Base-by-base conservation (phyloP, 306 rosid genomes). In the Prunus kanzakura region DNA sequence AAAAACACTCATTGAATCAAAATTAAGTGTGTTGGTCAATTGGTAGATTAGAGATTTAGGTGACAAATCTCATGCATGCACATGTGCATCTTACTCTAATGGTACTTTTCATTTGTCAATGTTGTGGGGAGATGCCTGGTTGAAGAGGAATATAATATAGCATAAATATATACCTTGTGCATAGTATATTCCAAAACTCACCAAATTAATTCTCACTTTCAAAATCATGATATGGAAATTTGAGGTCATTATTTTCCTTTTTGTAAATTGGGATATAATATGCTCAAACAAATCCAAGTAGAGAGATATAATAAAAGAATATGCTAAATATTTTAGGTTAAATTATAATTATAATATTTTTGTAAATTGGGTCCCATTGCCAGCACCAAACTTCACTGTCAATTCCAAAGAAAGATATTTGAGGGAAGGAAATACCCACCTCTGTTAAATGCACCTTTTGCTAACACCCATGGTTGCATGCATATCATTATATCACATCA, bases 281-380 rank as follows among this genome's bases (percentile, higher is more conserved):
- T 38, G 43, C 9, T 38, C 9, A 38, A 38, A 38, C 2, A 38
- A 38, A 38, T 38, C 43, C 2, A 6, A 38, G 43, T 7, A 1
- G 43, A 38, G 10, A 38, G 43, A 46, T 16, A 43, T 64, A 12
- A 10, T 29, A 49, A 51, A 23, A 52, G 78, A 52, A 65, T 72
- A 79, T 72, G 25, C 45, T 38, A 1, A 41, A 69, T 16, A 15
- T 43, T 72, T 23, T 25, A 20, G 5, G 51, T 32, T 23, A 23
- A 58, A 20, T 11, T 60, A 60, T 47, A 47, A 38, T 38, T 47
- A 25, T 29, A 2, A 65, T 76, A 30, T 58, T 50, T 19, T 9
- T 20, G 58, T 16, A 25, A 54, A 52, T 6, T 19, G 68, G 76
- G 79, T 55, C 74, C 80, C 73, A 69, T 27, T 29, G 54, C 57